phyloP scores from a whole-genome alignment of 176 grass and related monocot species.

The Ensete ventricosum region DNA sequence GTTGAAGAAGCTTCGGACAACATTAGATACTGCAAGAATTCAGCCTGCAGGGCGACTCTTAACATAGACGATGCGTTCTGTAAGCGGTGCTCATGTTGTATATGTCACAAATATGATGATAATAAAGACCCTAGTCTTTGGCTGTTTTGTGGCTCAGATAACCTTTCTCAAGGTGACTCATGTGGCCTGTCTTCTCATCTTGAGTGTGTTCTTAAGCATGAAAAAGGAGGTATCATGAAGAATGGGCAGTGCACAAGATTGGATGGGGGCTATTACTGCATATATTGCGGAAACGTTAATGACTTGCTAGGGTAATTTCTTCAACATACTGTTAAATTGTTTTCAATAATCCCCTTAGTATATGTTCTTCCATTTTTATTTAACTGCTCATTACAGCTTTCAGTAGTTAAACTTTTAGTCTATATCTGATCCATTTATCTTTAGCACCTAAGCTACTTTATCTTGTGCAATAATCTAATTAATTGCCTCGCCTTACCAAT shows the following conservation, averaged over 20 bases:
- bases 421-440: too few species aligned
- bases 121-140: slow-evolving; percentile 96
- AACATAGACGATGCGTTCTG: slow-evolving; percentile 63
- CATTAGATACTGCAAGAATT: slow-evolving; percentile 63
- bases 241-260: slow-evolving; percentile 47
- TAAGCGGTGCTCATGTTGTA: slow-evolving; percentile 94
- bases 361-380: background rate
- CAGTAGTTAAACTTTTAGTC: background rate
- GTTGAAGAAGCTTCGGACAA: slow-evolving; percentile 30
- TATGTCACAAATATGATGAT: slow-evolving; percentile 82
- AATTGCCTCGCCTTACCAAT: too few species aligned
- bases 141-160: slow-evolving; percentile 65
- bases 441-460: too few species aligned
- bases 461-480: too few species aligned
- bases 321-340: slow-evolving; percentile 21
- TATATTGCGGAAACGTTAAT: slow-evolving; percentile 65
- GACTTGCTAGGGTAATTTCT: slow-evolving; percentile 82
- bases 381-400: background rate
- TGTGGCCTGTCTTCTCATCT: slow-evolving; percentile 88
- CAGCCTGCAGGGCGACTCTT: slow-evolving; percentile 70
- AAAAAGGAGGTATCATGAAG: slow-evolving; percentile 51
- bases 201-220: slow-evolving; percentile 90
- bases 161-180: slow-evolving; percentile 49
- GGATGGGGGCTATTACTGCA: slow-evolving; percentile 84
- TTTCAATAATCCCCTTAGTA: slow-evolving; percentile 1